Evolutionary conservation across 345 rosid species (phyloP), one percentile per base, ranked within the genome.

Genomic region (Arabis hirsuta): DNA sequence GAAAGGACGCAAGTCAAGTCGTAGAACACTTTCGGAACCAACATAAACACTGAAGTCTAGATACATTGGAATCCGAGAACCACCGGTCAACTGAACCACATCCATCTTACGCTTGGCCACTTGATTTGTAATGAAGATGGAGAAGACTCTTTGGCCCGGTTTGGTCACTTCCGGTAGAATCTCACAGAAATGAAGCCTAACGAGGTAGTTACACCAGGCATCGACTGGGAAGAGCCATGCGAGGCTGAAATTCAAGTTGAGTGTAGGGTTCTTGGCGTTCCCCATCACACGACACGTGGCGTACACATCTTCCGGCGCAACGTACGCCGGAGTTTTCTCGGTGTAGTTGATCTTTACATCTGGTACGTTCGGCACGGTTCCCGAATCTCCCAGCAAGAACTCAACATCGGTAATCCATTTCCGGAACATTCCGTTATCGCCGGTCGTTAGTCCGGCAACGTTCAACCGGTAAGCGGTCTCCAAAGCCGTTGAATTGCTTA

Each of bases 131-230:
- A 79, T 31, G 8, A 53, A 22, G 45, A 79, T 73, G 4, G 69
- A 3, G 45, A 82, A 82, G 8, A 61, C 12, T 1, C 82, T 64
- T 39, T 81, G 61, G 2, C 22, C 14, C 3, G 0, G 0, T 9
- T 1, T 0, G 3, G 1, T 64, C 14, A 76, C 67, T 54, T 16
- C 54, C 0, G 0, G 22, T 3, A 34, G 1, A 19, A 55, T 62
- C 73, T 82, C 79, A 32, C 80, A 79, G 51, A 82, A 82, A 27
- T 82, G 80, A 6, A 79, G 76, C 71, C 85, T 41, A 6, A 79
- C 55, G 0, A 82, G 66, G 20, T 82, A 79, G 0, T 0, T 12
- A 69, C 71, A 82, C 3, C 55, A 73, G 0, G 55, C 46, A 11
- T 83, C 87, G 0, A 83, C 81, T 6, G 22, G 12, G 2, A 79